Evolutionary conservation across 108 stramenopile species (phyloP).

Genomic region (Cyclostephanos invisitatus): DNA sequence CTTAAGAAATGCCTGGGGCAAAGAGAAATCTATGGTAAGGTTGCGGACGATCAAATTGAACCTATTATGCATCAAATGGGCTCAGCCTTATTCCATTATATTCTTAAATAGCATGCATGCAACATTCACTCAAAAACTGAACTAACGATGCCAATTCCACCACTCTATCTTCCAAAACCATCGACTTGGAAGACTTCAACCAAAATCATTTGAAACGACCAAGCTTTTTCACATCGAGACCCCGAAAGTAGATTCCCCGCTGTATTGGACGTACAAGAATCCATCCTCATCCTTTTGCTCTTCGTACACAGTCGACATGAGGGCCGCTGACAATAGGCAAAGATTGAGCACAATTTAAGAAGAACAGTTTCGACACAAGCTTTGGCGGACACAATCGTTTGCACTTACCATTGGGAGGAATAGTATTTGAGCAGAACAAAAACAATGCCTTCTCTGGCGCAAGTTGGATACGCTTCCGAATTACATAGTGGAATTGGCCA

Average conservation of each 20-base stretch:
- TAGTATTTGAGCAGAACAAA: slow-evolving; percentile 86
- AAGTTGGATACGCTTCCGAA: slow-evolving; percentile 97
- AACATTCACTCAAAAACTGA: background rate
- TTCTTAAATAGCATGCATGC: too few relatives aligned
- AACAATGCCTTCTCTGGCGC: slow-evolving; percentile 91
- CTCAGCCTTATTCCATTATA: too few relatives aligned
- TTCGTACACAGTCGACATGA: slow-evolving; percentile 98
- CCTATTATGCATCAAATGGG: background rate
- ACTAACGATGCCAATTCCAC: background rate
- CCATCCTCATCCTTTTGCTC: slow-evolving; percentile 96
- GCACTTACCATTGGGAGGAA: slow-evolving; percentile 76
- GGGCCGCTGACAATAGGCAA: slow-evolving; percentile 60
- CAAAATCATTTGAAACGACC: background rate
- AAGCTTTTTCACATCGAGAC: slow-evolving; percentile 1
- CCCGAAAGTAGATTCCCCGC: slow-evolving; percentile 98
- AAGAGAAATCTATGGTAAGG: background rate
- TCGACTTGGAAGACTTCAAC: background rate
- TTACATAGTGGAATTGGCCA: slow-evolving; percentile 98
- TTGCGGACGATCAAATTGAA: background rate
- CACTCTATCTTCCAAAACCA: background rate
- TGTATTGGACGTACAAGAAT: slow-evolving; percentile 98
- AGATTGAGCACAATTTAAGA: background rate
- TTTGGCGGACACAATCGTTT: background rate
- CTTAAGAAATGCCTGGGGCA: background rate
- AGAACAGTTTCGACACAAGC: background rate